A percentile compares a stretch with the other conserved stretches of the same genome.
phyloP scores from a whole-genome alignment of 2,329 filamentous ascomycete genomes.

The Periconia digitata region DNA sequence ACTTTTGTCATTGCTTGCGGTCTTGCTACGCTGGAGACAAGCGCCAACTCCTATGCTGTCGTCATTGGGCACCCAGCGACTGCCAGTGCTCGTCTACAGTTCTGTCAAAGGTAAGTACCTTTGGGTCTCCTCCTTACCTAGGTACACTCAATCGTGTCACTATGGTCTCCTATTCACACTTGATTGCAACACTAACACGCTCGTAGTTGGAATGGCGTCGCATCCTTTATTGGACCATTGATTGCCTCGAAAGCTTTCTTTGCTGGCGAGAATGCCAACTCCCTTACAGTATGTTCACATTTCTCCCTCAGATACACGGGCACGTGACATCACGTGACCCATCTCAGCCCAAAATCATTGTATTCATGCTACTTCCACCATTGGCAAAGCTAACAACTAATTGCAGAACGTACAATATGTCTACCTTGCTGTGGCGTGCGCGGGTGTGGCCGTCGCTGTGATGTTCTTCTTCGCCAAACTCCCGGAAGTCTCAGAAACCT shows the following conservation, averaged over 20 bases:
- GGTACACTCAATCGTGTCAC: no score
- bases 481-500: conserved; percentile 67
- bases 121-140: no score
- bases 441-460: conserved; percentile 66
- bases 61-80: conserved; percentile 71
- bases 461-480: conserved; percentile 69
- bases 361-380: conserved; percentile 74
- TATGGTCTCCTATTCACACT: no score
- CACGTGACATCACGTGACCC: no score
- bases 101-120: no score
- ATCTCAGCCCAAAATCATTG: no score
- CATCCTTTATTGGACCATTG: conserved; percentile 72
- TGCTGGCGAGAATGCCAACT: conserved; percentile 58
- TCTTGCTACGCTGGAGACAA: conserved; percentile 73
- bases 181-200: no score
- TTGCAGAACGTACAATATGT: conserved; percentile 75
- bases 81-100: conserved; percentile 76
- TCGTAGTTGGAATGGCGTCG: conserved; percentile 76
- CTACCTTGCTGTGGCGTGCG: conserved; percentile 76
- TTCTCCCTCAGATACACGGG: neutral
- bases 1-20: conserved; percentile 76
- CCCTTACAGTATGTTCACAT: conserved; percentile 46
- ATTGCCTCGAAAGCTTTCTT: conserved; percentile 76
- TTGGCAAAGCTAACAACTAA: conserved; percentile 57
- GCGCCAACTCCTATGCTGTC: conserved; percentile 75